Percentiles rank a stretch among this genome's conserved stretches.
phyloP scores from a whole-genome alignment of 2,329 filamentous ascomycete genomes.

The Diplocarpon mali region DNA sequence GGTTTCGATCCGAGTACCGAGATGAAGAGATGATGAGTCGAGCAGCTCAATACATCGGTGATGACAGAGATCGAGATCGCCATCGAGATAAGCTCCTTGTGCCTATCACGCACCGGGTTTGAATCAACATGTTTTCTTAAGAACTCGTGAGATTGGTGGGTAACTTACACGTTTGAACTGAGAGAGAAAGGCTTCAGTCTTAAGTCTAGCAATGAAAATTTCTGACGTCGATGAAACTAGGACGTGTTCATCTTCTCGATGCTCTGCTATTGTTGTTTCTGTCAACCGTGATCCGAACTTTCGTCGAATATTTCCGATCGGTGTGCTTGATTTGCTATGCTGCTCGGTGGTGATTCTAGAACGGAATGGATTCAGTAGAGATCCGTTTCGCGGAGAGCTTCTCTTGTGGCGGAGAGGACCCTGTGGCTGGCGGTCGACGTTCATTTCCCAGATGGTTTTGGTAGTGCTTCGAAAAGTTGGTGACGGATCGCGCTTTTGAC shows the following conservation, averaged over 20 bases:
- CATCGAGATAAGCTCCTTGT: constrained; percentile 4
- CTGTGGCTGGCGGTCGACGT: background rate
- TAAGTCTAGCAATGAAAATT: constrained; percentile 4
- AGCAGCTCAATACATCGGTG: constrained; percentile 2
- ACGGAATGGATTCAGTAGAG: background rate
- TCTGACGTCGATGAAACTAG: constrained; percentile 1
- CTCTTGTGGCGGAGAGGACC: background rate
- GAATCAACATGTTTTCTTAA: background rate
- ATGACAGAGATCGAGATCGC: background rate
- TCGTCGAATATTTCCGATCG: background rate
- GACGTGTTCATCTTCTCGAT: background rate
- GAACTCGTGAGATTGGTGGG: background rate
- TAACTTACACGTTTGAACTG: constrained; percentile 4
- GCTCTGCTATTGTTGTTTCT: background rate
- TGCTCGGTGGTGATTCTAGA: background rate
- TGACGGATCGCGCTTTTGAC: too few species aligned
- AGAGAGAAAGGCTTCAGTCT: constrained; percentile 1
- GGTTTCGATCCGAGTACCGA: constrained; percentile 2
- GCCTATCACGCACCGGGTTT: background rate
- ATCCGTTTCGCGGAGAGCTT: background rate
- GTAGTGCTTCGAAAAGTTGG: too few species aligned
- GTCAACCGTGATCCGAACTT: background rate
- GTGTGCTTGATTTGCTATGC: background rate
- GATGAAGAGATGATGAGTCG: background rate
- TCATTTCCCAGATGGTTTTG: too few species aligned